A percentile compares a stretch with the other conserved stretches of the same genome.
Conservation (phyloP, 2,329 filamentous ascomycete species). For the Cadophora malorum region DNA sequence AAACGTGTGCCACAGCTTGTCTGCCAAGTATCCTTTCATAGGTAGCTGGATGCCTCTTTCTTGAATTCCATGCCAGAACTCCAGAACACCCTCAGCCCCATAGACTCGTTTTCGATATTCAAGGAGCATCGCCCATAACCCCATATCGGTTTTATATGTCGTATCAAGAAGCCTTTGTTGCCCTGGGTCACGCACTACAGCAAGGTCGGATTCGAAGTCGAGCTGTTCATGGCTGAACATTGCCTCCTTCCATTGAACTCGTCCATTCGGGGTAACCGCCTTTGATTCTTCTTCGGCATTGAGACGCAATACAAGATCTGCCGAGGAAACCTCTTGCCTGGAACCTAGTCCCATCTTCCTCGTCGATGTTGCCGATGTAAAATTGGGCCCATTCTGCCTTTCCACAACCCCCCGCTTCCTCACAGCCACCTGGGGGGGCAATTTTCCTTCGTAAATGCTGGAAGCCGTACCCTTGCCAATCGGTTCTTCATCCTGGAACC, state of each 20-base stretch:
- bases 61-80: slow-evolving; percentile 52
- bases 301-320: not conserved
- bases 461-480: not conserved
- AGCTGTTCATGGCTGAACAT: slow-evolving; percentile 35
- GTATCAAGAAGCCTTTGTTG: slow-evolving; percentile 44
- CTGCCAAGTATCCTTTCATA: slow-evolving; percentile 47
- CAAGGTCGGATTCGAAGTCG: slow-evolving; percentile 45
- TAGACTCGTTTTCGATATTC: slow-evolving; percentile 50
- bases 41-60: slow-evolving; percentile 49
- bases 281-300: not conserved
- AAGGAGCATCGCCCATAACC: slow-evolving; percentile 50
- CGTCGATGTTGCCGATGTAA: not conserved
- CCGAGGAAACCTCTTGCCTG: not conserved
- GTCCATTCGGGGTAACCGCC: not conserved
- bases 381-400: too few species aligned
- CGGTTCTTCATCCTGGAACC: not conserved
- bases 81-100: slow-evolving; percentile 49
- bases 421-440: not conserved
- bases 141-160: slow-evolving; percentile 42
- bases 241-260: slow-evolving; percentile 29
- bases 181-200: not conserved
- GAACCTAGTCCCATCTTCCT: not conserved
- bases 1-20: slow-evolving; percentile 54
- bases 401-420: not conserved
- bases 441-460: not conserved